Evolutionary conservation across 83 land plant genomes (phyloP).

Genomic region (Diphasiastrum complanatum): DNA sequence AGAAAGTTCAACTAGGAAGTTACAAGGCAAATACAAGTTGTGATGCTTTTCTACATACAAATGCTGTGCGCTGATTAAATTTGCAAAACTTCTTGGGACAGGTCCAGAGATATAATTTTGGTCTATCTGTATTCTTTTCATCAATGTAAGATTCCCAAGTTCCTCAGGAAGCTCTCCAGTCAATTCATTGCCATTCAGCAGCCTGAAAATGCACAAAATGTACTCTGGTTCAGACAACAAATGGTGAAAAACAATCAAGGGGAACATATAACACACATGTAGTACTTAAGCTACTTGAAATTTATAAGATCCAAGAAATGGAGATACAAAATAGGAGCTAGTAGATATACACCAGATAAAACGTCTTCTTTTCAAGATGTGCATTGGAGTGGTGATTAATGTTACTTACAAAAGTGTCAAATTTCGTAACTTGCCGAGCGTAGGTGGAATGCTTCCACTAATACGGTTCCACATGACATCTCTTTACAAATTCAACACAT

Average conservation of each 20-base stretch:
- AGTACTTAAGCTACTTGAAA: no score
- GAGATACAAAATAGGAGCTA: no score
- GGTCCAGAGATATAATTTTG: constrained; percentile 10
- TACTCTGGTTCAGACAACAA: neutral
- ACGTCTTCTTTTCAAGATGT: neutral
- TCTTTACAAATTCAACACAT: no score
- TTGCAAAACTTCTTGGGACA: constrained; percentile 6
- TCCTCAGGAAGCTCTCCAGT: constrained; percentile 11
- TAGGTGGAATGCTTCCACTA: constrained; percentile 6
- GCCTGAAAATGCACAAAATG: neutral
- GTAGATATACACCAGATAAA: no score
- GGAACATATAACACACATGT: no score
- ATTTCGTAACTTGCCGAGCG: neutral
- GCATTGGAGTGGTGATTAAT: neutral
- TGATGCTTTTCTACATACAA: no score
- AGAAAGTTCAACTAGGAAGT: no score
- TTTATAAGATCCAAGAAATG: no score
- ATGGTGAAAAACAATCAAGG: no score
- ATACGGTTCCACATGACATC: constrained; percentile 15
- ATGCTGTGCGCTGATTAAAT: neutral
- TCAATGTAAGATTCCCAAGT: constrained; percentile 8
- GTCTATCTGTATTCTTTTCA: constrained; percentile 13
- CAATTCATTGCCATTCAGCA: constrained; percentile 9
- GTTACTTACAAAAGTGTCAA: constrained; percentile 2
- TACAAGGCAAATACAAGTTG: no score